A percentile compares a stretch with the other conserved stretches of the same genome.
phyloP scores from a whole-genome alignment of 345 rosid genomes.

The Psidium friedrichsthalianum region DNA sequence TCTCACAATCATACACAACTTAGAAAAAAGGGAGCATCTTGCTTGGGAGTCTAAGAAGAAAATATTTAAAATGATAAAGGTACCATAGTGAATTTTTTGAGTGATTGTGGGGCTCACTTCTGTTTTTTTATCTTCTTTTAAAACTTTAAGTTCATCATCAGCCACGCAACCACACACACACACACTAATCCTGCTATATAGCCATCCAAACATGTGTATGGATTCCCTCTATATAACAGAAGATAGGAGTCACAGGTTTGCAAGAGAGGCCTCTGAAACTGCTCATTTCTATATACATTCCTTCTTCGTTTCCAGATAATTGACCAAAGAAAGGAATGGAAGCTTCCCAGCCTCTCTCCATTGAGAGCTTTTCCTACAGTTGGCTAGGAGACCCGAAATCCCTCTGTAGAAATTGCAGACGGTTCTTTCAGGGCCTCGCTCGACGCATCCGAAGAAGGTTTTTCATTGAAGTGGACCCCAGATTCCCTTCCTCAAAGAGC shows the following conservation, averaged over 20 bases:
- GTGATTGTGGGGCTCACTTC: constrained; percentile 52
- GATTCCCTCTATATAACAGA: neutral
- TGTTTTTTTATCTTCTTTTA: constrained; percentile 29
- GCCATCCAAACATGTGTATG: neutral
- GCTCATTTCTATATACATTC: neutral
- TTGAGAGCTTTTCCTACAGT: constrained; percentile 87
- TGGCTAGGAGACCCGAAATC: constrained; percentile 75
- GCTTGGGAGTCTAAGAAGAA: constrained; percentile 13
- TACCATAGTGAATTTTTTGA: constrained; percentile 13
- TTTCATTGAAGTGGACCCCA: constrained; percentile 96
- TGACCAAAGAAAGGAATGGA: constrained; percentile 31
- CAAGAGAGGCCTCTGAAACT: neutral
- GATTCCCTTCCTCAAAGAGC: constrained; percentile 81
- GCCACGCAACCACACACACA: constrained; percentile 2
- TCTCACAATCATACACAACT: neutral
- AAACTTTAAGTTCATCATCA: constrained; percentile 25
- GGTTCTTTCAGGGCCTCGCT: constrained; percentile 33
- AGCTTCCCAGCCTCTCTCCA: constrained; percentile 67
- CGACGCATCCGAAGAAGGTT: constrained; percentile 61
- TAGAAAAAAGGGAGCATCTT: constrained; percentile 6
- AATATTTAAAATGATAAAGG: neutral
- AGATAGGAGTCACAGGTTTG: neutral
- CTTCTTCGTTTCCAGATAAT: neutral
- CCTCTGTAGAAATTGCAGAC: constrained; percentile 45
- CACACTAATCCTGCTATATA: neutral